Base-by-base conservation (phyloP, 139 green algal genomes). In the Chlorella sp. region DNA sequence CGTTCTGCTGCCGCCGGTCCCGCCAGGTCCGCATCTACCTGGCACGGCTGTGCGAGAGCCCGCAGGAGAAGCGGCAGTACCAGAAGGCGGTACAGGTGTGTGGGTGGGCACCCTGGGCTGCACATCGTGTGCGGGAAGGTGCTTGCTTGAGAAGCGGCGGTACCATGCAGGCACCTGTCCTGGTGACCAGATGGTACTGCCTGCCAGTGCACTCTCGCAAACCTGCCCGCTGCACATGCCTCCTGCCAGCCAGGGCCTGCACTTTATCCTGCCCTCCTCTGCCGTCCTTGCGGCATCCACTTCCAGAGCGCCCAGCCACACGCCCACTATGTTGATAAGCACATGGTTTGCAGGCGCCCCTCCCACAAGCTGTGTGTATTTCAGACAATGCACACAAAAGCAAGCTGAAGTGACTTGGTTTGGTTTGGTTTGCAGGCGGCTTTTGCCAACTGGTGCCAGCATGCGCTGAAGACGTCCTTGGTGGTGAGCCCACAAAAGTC, bases 61-160 rank as follows among this genome's bases (percentile, higher is more conserved):
- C 73, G 9, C n/a, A 89, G 86, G 86, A 89, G 73, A 89, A 89
- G 86, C 48, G 32, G 73, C 86, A 53, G 34, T 89, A 89, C 57
- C n/a, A 32, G 21, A 16, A 48, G 34, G 86, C 86, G 32, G 86
- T 75, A 18, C 36, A 79, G 83, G 83, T 78, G 61, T 0, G 82
- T 4, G 61, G 0, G 82, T 4, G 2, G 15, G 48, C 14, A 19
- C 2, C 64, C 64, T 71, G 2, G 15, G 64, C 64, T 26, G 64
- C 21, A 71, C 64, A 71, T n/a, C n/a, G 11, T 28, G 64, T 26
- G 64, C 21, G 64, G 64, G 21, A 30, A 14, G 64, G 64, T 2
- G 22, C 24, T 5, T 14, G 21, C 64, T 5, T 26, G 64, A 71
- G 64, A 71, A 30, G 24, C 66, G 26, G 24, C 26, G 66, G 66